Conservation (phyloP, 257 asterid genomes). For the Solanum bulbocastanum region DNA sequence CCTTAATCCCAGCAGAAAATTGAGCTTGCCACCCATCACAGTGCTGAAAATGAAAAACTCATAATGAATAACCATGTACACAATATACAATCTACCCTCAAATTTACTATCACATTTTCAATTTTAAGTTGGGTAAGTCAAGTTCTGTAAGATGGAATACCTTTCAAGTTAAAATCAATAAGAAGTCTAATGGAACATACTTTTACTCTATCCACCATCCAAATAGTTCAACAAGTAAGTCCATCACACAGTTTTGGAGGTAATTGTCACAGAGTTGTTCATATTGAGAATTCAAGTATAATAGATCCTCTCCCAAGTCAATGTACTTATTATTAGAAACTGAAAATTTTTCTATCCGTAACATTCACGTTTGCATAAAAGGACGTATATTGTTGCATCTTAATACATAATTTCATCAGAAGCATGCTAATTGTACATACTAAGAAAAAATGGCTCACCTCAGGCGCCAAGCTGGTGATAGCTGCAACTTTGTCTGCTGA, state of each 20-base stretch:
- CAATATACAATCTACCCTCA: not conserved
- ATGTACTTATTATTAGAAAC: not conserved
- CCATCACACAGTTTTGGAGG: not conserved
- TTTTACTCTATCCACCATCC: not conserved
- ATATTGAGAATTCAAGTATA: not conserved
- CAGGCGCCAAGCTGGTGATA: conserved; percentile 36
- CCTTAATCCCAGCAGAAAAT: conserved; percentile 89
- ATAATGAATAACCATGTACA: conserved; percentile 1
- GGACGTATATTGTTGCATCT: not conserved
- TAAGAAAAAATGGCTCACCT: conserved; percentile 31
- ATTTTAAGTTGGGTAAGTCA: not conserved
- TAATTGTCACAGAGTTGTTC: not conserved
- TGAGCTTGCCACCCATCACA: conserved; percentile 73
- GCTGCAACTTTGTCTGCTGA: conserved; percentile 39
- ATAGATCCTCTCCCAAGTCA: not conserved
- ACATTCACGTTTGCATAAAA: not conserved
- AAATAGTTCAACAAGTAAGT: not conserved
- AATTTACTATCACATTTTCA: not conserved
- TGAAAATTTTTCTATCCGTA: not conserved
- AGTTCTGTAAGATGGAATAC: not conserved
- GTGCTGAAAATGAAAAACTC: conserved; percentile 28
- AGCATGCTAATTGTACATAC: not conserved
- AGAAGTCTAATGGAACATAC: not conserved
- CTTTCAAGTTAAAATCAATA: not conserved
- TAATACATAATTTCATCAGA: not conserved